Percentiles rank a stretch among this genome's conserved stretches.
phyloP scores from a whole-genome alignment of 441 rosid species.

The Erodium texanum region DNA sequence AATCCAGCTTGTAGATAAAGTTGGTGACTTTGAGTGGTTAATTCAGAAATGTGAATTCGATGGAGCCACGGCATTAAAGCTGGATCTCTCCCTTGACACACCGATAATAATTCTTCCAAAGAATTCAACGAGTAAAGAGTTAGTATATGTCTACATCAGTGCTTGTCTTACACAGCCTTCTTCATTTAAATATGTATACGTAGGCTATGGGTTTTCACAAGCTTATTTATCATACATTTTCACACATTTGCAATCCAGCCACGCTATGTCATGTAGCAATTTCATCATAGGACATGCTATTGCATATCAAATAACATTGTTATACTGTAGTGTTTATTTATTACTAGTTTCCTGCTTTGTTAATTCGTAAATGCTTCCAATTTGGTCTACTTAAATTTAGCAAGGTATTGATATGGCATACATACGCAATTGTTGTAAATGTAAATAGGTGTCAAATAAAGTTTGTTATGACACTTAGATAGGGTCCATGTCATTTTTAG shows the following conservation, averaged over 20 bases:
- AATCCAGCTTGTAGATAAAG: slow-evolving; percentile 94
- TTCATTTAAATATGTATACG: slow-evolving; percentile 6
- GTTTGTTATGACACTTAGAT: not conserved
- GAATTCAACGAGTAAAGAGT: slow-evolving; percentile 92
- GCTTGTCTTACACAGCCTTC: slow-evolving; percentile 9
- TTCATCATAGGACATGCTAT: not conserved
- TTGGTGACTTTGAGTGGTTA: slow-evolving; percentile 97
- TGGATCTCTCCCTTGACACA: slow-evolving; percentile 91
- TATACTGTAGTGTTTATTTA: not conserved
- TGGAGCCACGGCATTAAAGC: slow-evolving; percentile 88
- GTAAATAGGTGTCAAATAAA: not conserved
- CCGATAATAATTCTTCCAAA: slow-evolving; percentile 87
- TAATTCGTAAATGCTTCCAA: not conserved
- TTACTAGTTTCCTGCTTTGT: not conserved
- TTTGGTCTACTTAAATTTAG: not conserved
- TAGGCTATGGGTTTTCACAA: not conserved
- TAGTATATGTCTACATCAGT: slow-evolving; percentile 26
- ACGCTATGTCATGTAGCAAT: not conserved
- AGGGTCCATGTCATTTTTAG: not conserved
- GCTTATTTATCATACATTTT: not conserved
- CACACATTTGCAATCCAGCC: not conserved
- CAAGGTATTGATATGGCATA: not conserved
- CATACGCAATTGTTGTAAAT: not conserved
- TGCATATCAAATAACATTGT: not conserved
- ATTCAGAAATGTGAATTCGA: slow-evolving; percentile 94